Evolutionary conservation across 2,329 filamentous ascomycete genomes (phyloP).

Genomic region (Pestalotiopsis sp.): DNA sequence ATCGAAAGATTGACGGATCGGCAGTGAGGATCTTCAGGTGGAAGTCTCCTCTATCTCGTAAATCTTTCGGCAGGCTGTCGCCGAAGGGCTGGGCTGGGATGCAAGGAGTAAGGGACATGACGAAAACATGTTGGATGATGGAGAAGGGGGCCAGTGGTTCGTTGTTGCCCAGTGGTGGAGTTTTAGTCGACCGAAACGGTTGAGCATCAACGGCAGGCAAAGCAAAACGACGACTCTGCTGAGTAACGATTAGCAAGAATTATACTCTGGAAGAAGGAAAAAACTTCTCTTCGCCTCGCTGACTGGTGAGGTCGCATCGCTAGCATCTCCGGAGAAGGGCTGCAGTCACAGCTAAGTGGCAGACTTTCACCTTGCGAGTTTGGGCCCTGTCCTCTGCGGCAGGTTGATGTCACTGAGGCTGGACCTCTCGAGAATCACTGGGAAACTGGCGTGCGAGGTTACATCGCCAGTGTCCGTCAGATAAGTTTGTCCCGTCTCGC

Average conservation of each 20-base stretch:
- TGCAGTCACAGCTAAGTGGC: background rate
- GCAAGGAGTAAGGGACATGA: background rate
- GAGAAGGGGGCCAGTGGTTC: background rate
- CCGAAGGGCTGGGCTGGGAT: conserved; percentile 1
- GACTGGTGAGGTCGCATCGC: background rate
- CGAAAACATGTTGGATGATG: background rate
- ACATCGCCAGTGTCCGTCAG: conserved; percentile 14
- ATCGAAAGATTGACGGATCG: conserved; percentile 6
- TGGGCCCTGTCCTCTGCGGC: background rate
- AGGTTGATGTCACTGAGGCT: conserved; percentile 6
- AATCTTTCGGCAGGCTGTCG: background rate
- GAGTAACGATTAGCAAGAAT: background rate
- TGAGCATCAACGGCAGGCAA: background rate
- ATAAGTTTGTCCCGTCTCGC: conserved; percentile 7
- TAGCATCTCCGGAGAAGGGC: background rate
- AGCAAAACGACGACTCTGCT: background rate
- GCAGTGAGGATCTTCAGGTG: conserved; percentile 1
- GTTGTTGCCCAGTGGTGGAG: background rate
- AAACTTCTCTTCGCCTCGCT: background rate
- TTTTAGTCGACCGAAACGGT: background rate
- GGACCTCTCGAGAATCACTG: background rate
- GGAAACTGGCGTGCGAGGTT: background rate
- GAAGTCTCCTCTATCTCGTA: background rate
- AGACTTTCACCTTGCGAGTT: background rate
- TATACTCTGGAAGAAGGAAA: background rate